Conservation (phyloP, 495 filamentous ascomycete genomes). For the Daldinia vernicosa region DNA sequence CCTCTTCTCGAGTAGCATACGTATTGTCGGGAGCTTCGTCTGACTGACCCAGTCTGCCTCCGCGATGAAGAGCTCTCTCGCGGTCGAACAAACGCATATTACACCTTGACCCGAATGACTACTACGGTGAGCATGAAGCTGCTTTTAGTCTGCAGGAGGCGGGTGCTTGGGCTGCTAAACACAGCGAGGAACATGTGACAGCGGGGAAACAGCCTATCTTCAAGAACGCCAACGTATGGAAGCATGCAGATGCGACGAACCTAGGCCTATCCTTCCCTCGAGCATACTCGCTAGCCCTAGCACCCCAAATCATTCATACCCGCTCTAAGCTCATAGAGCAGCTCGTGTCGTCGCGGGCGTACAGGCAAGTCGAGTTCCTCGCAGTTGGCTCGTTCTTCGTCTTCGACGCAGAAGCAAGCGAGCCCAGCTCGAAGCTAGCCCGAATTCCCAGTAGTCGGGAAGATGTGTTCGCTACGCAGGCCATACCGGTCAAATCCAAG, state of each 20-base stretch:
- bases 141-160: slow-evolving; percentile 88
- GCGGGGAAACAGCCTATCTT: slow-evolving; percentile 23
- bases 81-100: slow-evolving; percentile 91
- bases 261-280: slow-evolving; percentile 69
- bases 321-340: slow-evolving; percentile 77
- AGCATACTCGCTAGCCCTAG: slow-evolving; percentile 82
- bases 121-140: slow-evolving; percentile 87
- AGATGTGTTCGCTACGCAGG: slow-evolving; percentile 80
- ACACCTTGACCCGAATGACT: slow-evolving; percentile 86
- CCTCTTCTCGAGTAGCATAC: slow-evolving; percentile 5
- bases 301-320: slow-evolving; percentile 88
- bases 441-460: slow-evolving; percentile 85
- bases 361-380: slow-evolving; percentile 89
- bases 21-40: slow-evolving; percentile 47
- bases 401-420: slow-evolving; percentile 52
- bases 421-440: slow-evolving; percentile 51
- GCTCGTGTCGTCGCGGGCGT: slow-evolving; percentile 86
- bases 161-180: slow-evolving; percentile 69
- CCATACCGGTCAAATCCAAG: slow-evolving; percentile 78
- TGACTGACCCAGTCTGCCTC: slow-evolving; percentile 71
- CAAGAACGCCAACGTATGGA: slow-evolving; percentile 42
- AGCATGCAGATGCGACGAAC: slow-evolving; percentile 36
- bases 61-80: slow-evolving; percentile 79
- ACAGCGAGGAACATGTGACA: slow-evolving; percentile 22
- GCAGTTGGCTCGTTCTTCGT: slow-evolving; percentile 96